These are phyloP conservation scores for Fragaria ananassa DNA, from an alignment of 306 rosid genomes.

Conservation along the genomic window DNA sequence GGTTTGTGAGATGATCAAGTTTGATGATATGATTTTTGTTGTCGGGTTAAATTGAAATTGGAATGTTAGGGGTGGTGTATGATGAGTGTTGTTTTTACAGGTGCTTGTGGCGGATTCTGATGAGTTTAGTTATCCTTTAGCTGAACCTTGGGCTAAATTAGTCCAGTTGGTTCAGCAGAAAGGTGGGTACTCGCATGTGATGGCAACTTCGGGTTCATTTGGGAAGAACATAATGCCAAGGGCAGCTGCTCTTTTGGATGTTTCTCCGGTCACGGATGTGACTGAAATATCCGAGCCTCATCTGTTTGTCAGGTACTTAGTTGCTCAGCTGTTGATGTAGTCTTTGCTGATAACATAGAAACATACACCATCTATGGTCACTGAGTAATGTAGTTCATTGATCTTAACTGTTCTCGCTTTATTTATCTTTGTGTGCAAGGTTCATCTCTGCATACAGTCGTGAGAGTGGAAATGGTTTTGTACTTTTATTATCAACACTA, in stretches of 20 bases:
- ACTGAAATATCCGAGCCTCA: constrained; percentile 55
- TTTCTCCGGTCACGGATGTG: constrained; percentile 83
- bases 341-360: not conserved
- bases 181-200: constrained; percentile 69
- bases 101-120: constrained; percentile 88
- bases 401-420: not conserved
- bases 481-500: not conserved
- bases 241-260: constrained; percentile 79
- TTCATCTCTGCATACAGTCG: not conserved
- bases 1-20: not conserved
- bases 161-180: constrained; percentile 70
- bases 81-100: constrained; percentile 34
- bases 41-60: not conserved
- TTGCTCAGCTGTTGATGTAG: constrained; percentile 1
- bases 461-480: not conserved
- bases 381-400: not conserved
- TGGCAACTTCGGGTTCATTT: constrained; percentile 73
- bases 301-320: constrained; percentile 63
- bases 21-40: not conserved
- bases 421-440: not conserved
- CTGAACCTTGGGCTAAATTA: constrained; percentile 88
- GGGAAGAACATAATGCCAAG: constrained; percentile 84
- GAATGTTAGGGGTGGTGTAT: constrained; percentile 15
- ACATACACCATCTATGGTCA: not conserved
- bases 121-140: constrained; percentile 53